Evolutionary conservation across 768 basidiomycete genomes (phyloP), one percentile per base, ranked within the genome.

Genomic region (Mycena alexandri): DNA sequence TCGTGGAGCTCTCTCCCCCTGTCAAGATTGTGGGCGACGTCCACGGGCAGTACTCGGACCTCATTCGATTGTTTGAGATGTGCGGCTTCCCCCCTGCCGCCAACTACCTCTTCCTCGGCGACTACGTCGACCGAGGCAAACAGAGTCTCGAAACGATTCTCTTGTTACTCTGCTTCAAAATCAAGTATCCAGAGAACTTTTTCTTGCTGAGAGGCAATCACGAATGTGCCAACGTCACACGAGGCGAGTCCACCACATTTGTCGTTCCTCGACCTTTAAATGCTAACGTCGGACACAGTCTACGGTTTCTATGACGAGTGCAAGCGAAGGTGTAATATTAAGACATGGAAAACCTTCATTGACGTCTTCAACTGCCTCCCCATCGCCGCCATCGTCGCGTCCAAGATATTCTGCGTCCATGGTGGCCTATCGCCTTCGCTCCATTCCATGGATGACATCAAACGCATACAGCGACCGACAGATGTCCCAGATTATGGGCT

Each of bases 271-370:
- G 55, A 69, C 36, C 41, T 54, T 6, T 22, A 21, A 50, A 57
- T 68, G 19, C 70, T 71, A 34, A 75, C 70, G 60, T 48, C 57
- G 61, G 34, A 53, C 21, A 38, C 76, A 98, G 98, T 99, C 22
- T 99, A 99, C 75, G 98, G 98, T 29, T 99, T 99, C 82, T 99
- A 99, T 79, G 98, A 99, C 82, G 98, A 99, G 82, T 99, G 98
- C 86, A 99, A 99, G 83, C 91, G 98, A 76, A 89, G 98, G 71
- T 98, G 96, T 86, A 98, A 97, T 79, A 95, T 99, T 86, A 99
- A 99, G 84, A 96, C 94, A 29, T 99, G 98, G 98, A 99, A 97
- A 83, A 96, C 95, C 2, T 99, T 99, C 79, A 94, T 99, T 79
- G 98, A 99, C 82, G 97, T 98, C 65, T 99, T 99, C 88, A 99